These are phyloP conservation scores for Ailanthus altissimus DNA, from an alignment of 345 rosid species.

Conservation along the genomic window DNA sequence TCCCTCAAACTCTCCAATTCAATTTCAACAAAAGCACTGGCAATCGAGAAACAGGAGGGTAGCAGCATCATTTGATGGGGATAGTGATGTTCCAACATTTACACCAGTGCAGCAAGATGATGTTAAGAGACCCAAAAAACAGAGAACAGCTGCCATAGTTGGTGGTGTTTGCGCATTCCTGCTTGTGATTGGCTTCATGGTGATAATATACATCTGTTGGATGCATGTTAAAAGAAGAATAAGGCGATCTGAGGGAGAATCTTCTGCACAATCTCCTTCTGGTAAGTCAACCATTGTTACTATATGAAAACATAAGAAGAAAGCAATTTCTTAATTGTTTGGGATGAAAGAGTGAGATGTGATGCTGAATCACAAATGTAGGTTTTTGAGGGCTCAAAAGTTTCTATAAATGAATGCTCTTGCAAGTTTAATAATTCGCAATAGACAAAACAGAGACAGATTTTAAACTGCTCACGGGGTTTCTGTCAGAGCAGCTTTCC, in stretches of 20 bases:
- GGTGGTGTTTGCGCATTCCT: constrained; percentile 42
- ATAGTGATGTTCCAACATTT: constrained; percentile 41
- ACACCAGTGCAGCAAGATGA: constrained; percentile 35
- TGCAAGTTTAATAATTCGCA: not conserved
- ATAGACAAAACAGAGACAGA: not conserved
- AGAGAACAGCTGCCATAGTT: constrained; percentile 37
- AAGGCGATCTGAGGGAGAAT: constrained; percentile 35
- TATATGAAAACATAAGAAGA: not conserved
- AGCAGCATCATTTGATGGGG: constrained; percentile 27
- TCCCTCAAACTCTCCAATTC: constrained; percentile 22
- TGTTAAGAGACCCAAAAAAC: constrained; percentile 34
- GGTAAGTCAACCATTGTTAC: constrained; percentile 26
- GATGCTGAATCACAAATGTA: not conserved
- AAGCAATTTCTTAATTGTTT: not conserved
- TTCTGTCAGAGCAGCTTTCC: not conserved
- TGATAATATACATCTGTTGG: constrained; percentile 44
- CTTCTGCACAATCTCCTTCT: constrained; percentile 41
- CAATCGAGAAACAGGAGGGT: constrained; percentile 32
- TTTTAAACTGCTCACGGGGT: not conserved
- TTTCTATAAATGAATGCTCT: not conserved
- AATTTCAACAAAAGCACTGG: constrained; percentile 27
- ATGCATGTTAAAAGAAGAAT: constrained; percentile 36
- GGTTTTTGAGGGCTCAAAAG: not conserved
- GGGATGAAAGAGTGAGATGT: not conserved
- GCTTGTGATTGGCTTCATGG: constrained; percentile 35